Percentiles rank a stretch among this genome's conserved stretches.
Evolutionary conservation across 2,329 filamentous ascomycete species (phyloP).

Genomic region (Claviceps sp.): DNA sequence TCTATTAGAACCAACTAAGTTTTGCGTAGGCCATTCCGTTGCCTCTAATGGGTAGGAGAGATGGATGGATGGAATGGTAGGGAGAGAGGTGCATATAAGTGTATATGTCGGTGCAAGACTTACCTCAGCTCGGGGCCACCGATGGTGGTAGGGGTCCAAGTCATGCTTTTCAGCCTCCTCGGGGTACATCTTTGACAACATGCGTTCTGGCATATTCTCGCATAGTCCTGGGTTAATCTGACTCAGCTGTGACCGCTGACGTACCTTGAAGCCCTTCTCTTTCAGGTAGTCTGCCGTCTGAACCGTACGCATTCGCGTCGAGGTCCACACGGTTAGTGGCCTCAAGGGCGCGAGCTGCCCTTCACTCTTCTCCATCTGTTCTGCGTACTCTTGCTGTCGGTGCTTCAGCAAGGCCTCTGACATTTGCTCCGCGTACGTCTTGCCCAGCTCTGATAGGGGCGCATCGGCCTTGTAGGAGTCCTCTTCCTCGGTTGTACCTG

Average conservation of each 20-base stretch:
- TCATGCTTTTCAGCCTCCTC: conserved; percentile 91
- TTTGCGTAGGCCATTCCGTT: too few species aligned
- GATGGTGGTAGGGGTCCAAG: conserved; percentile 88
- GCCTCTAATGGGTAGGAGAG: too few species aligned
- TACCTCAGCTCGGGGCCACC: conserved; percentile 88
- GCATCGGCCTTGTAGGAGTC: conserved; percentile 89
- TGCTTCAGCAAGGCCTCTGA: conserved; percentile 70
- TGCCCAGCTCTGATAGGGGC: conserved; percentile 65
- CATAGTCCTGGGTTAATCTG: conserved; percentile 94
- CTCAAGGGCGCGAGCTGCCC: conserved; percentile 57
- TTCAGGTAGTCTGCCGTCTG: conserved; percentile 80
- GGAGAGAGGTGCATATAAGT: not conserved
- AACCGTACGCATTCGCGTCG: conserved; percentile 75
- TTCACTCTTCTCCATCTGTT: conserved; percentile 47
- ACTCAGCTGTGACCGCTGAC: conserved; percentile 90
- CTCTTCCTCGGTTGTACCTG: conserved; percentile 75
- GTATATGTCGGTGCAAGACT: not conserved
- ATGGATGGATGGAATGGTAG: not conserved
- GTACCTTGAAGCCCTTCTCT: conserved; percentile 67
- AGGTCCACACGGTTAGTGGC: conserved; percentile 86
- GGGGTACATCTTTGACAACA: conserved; percentile 70
- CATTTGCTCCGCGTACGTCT: conserved; percentile 74
- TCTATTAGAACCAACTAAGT: too few species aligned
- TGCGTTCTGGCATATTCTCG: conserved; percentile 77
- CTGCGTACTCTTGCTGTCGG: conserved; percentile 66